These are phyloP conservation scores for Drechslerella stenobrocha DNA, from an alignment of 2,329 filamentous ascomycete genomes.

Conservation along the genomic window DNA sequence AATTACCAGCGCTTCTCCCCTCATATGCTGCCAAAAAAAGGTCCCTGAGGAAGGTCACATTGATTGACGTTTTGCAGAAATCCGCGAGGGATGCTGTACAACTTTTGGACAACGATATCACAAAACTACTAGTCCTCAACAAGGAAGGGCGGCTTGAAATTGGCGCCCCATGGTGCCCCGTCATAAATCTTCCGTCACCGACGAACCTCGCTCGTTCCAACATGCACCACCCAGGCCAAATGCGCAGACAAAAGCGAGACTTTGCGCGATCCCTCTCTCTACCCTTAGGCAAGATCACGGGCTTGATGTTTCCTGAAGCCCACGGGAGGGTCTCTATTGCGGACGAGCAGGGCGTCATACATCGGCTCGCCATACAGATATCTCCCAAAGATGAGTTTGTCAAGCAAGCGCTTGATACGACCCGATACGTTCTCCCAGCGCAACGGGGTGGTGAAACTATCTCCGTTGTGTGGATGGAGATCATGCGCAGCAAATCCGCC, in stretches of 20 bases:
- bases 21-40: constrained; percentile 57
- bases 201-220: constrained; percentile 52
- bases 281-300: constrained; percentile 50
- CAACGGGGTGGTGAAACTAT: constrained; percentile 51
- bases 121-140: constrained; percentile 51
- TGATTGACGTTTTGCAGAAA: constrained; percentile 43
- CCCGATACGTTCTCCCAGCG: constrained; percentile 49
- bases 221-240: constrained; percentile 52
- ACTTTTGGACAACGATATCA: constrained; percentile 51
- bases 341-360: constrained; percentile 51
- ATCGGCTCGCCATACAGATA: constrained; percentile 51
- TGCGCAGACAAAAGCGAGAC: constrained; percentile 52
- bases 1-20: constrained; percentile 52
- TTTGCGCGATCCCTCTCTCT: constrained; percentile 52
- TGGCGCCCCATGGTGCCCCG: constrained; percentile 51
- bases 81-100: constrained; percentile 51
- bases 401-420: constrained; percentile 51
- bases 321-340: constrained; percentile 52
- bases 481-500: constrained; percentile 46
- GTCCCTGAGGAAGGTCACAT: constrained; percentile 45
- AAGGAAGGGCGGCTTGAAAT: constrained; percentile 51
- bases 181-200: constrained; percentile 49
- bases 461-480: constrained; percentile 51
- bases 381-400: constrained; percentile 51
- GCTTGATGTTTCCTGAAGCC: constrained; percentile 50